These are phyloP conservation scores for Staphylotrichum longicolle DNA, from an alignment of 495 filamentous ascomycete genomes.

Conservation along the genomic window DNA sequence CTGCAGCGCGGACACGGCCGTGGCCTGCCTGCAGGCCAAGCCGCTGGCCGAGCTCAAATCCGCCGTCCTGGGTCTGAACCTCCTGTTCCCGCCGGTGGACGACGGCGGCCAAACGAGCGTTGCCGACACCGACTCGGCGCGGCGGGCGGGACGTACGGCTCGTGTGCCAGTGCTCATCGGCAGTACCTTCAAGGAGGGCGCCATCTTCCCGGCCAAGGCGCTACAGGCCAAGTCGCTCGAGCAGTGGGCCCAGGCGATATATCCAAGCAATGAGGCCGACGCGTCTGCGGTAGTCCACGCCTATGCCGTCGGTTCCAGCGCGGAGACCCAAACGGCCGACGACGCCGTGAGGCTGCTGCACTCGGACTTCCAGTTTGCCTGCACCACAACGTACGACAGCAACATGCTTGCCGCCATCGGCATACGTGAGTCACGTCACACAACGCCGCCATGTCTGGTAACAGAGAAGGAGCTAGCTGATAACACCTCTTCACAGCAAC, in stretches of 20 bases:
- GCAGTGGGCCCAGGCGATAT: background rate
- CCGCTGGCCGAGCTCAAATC: background rate
- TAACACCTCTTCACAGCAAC: background rate
- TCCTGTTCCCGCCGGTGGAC: background rate
- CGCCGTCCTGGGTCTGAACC: background rate
- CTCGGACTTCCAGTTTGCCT: conserved; percentile 5
- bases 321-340: background rate
- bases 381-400: conserved; percentile 7
- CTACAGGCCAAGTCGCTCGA: background rate
- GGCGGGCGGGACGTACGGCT: conserved; percentile 2
- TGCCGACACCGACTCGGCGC: background rate
- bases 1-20: background rate
- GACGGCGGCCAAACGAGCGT: background rate
- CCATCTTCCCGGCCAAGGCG: background rate
- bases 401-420: background rate
- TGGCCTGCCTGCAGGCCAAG: background rate
- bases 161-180: background rate
- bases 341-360: conserved; percentile 3
- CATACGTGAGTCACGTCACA: background rate
- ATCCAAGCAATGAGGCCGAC: background rate
- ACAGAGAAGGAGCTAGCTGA: background rate
- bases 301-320: background rate
- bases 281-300: background rate
- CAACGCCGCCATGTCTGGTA: background rate
- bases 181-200: conserved; percentile 4